Evolutionary conservation across 208 protist genomes (phyloP).

Genomic region (Trypanosoma scelopori): DNA sequence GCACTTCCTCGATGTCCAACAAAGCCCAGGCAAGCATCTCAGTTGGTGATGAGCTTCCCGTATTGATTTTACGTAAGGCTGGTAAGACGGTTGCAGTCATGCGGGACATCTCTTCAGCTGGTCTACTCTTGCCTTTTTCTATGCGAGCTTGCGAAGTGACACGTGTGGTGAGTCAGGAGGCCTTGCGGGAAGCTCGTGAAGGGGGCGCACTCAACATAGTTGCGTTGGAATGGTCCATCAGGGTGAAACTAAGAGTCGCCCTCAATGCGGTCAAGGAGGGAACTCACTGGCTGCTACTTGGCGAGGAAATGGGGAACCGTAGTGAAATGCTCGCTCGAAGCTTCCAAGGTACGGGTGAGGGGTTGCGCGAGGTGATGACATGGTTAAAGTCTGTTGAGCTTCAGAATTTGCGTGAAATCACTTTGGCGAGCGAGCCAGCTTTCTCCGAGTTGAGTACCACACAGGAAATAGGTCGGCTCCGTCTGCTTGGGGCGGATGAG

Average conservation of each 20-base stretch:
- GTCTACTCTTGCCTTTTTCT: conserved; percentile 36
- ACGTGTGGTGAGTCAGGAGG: neutral
- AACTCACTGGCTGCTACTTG: conserved; percentile 31
- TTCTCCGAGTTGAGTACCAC: neutral
- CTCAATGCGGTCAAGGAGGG: conserved; percentile 1
- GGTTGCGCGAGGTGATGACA: conserved; percentile 4
- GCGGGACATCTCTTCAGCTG: neutral
- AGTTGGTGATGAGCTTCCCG: conserved; percentile 18
- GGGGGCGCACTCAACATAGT: neutral
- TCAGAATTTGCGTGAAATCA: conserved; percentile 11
- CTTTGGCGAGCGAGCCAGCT: conserved; percentile 25
- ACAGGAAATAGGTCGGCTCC: conserved; percentile 2
- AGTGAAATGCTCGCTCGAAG: neutral
- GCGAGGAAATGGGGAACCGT: neutral
- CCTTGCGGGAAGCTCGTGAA: conserved; percentile 10
- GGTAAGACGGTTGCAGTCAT: conserved; percentile 29
- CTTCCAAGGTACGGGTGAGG: conserved; percentile 22
- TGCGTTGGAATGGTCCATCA: conserved; percentile 19
- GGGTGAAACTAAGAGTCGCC: conserved; percentile 20
- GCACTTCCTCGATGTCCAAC: conserved; percentile 7
- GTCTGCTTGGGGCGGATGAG: conserved; percentile 4
- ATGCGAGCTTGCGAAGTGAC: conserved; percentile 23
- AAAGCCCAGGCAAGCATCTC: neutral
- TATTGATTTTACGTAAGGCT: conserved; percentile 25
- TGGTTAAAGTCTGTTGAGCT: conserved; percentile 16